Base-by-base conservation (phyloP, 169 alveolate species). In the Plasmodium billcollinsi region DNA sequence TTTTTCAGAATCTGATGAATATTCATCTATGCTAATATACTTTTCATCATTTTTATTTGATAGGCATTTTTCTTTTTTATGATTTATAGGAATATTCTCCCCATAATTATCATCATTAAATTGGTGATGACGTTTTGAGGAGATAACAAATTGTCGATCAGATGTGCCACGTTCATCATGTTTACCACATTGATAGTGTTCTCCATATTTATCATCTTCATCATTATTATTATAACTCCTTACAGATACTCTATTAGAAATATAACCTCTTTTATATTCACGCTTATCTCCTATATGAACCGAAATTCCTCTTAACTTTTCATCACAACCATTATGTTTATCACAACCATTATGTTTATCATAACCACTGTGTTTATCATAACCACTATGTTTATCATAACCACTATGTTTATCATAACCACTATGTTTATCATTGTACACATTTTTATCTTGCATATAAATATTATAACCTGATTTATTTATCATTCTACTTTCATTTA, bases 381-480 rank as follows among this genome's bases (percentile, higher is more conserved):
- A 1, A 26, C 33, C 33, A 1, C 33, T 26, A 26, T 1, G 1
- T 26, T 26, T 1, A 26, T 26, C 33, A 24, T 24, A 0, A 26
- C 39, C 39, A 26, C 39, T 26, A 26, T 2, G 2, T 26, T 26
- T 2, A 26, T 26, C 39, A 26, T 24, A 0, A 24, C 5, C 39
- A 26, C 39, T 24, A 24, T 24, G 1, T 24, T 24, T 24, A 24
- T 24, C 26, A 24, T 24, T 21, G n/a, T 43, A 15, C 62, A 2
- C 74, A 74, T 45, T 6, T 21, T 26, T 50, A 8, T 15, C 26
- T n/a, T n/a, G 50, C 15, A 11, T 2, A 39, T 43, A 74, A 8
- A 45, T 39, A 74, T 74, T 62, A n/a, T 74, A 58, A 50, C 88
- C 63, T 6, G 65, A 7, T 20, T 74, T 74, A 59, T 43, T 59